Evolutionary conservation across 805 yeast species (phyloP).

Genomic region (Phaffomyces opuntiae): DNA sequence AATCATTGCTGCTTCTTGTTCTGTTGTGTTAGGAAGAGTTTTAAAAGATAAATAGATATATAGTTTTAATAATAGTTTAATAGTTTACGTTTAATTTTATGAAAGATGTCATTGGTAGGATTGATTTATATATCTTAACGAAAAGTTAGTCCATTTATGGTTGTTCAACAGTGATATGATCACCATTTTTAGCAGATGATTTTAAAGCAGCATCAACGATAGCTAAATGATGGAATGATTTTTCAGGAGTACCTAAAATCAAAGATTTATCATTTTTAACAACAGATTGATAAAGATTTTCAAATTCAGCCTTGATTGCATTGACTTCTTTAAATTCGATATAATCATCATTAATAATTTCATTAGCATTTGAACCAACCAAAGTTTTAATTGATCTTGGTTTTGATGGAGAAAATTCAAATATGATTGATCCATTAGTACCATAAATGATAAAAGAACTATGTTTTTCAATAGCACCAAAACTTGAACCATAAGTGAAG

Average conservation of each 20-base stretch:
- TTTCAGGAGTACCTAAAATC: constrained; percentile 57
- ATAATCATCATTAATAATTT: not conserved
- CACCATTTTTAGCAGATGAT: constrained; percentile 52
- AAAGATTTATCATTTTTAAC: constrained; percentile 50
- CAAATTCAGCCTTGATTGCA: constrained; percentile 51
- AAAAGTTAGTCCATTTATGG: not conserved
- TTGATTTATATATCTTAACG: not conserved
- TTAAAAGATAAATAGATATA: constrained; percentile 10
- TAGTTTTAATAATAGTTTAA: not conserved
- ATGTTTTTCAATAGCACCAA: constrained; percentile 74
- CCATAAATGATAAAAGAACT: constrained; percentile 70
- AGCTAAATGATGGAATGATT: constrained; percentile 89
- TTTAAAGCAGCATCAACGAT: constrained; percentile 80
- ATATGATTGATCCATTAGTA: constrained; percentile 63
- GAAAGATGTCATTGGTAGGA: too few species aligned
- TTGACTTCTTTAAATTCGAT: constrained; percentile 32
- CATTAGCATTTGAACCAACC: constrained; percentile 21
- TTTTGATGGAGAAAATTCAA: constrained; percentile 49
- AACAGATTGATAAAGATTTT: constrained; percentile 56
- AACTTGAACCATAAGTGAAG: constrained; percentile 27
- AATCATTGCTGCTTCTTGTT: constrained; percentile 40
- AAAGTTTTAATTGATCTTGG: constrained; percentile 31
- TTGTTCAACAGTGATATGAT: constrained; percentile 39
- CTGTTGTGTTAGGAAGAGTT: constrained; percentile 12
- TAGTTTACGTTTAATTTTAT: not conserved